phyloP scores from a whole-genome alignment of 2,329 filamentous ascomycete species.

The Grosmannia clavigera region DNA sequence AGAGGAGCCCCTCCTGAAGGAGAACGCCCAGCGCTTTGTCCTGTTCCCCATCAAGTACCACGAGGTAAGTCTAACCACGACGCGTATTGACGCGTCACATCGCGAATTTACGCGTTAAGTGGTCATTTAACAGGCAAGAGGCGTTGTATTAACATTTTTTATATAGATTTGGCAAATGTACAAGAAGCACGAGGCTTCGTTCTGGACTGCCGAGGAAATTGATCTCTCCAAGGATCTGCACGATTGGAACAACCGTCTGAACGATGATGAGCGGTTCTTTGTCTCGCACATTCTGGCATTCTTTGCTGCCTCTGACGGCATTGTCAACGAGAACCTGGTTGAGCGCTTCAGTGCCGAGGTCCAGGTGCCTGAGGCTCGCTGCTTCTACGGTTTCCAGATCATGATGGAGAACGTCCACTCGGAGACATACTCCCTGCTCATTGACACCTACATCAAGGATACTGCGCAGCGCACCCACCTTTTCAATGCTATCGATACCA shows the following conservation, averaged over 20 bases:
- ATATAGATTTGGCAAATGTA: slow-evolving; percentile 98
- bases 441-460: slow-evolving; percentile 99
- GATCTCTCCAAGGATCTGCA: slow-evolving; percentile 97
- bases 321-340: slow-evolving; percentile 98
- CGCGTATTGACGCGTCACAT: slow-evolving; percentile 29
- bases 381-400: slow-evolving; percentile 99
- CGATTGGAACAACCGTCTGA: slow-evolving; percentile 98
- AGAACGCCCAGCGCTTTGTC: slow-evolving; percentile 93
- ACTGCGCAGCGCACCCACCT: slow-evolving; percentile 85
- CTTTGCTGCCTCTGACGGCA: slow-evolving; percentile 97
- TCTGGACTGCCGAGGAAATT: slow-evolving; percentile 99
- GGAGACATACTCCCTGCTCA: slow-evolving; percentile 97
- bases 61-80: slow-evolving; percentile 57
- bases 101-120: slow-evolving; percentile 49
- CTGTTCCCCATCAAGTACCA: slow-evolving; percentile 99
- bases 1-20: slow-evolving; percentile 82
- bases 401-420: slow-evolving; percentile 99
- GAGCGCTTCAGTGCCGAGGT: slow-evolving; percentile 97
- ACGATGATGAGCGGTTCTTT: slow-evolving; percentile 95
- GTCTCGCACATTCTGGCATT: slow-evolving; percentile 97
- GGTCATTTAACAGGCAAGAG: not conserved
- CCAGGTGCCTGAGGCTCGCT: slow-evolving; percentile 92
- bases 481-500: slow-evolving; percentile 98
- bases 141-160: slow-evolving; percentile 18
- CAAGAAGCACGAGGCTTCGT: slow-evolving; percentile 98